Base-by-base conservation (phyloP, 2,329 filamentous ascomycete species). In the Pseudocercospora cruenta region DNA sequence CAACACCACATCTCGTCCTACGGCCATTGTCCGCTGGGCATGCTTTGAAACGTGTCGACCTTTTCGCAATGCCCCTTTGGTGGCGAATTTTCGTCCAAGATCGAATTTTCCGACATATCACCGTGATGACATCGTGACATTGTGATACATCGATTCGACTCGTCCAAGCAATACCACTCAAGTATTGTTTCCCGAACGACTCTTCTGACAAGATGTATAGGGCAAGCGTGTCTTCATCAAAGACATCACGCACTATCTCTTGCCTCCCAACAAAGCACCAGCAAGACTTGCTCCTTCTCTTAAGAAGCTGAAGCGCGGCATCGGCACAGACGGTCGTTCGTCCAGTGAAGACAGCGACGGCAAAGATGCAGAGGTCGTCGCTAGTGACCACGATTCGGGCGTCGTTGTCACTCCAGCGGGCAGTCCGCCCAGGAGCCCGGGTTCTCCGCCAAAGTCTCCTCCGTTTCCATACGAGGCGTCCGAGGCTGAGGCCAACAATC, bases 211-310 rank as follows among this genome's bases (percentile, higher is more conserved):
- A n/a, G 28, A 22, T 63, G 10, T 49, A 68, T 72, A 96, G 91
- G 91, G 89, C 74, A 97, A 96, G 83, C 91, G 94, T 73, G 83
- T 96, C 74, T 97, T 98, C 82, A 95, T 99, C 86, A 99, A 99
- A 80, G 95, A 98, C 79, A 99, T 98, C 82, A 90, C 91, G 63
- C 91, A 97, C 80, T 98, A 98, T 79, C 85, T 97, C 71, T 84
- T 96, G 70, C 91, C 93, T 4, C 92, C 92, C 3, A 83, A 91
- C 69, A 84, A 85, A 55, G 86, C 90, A 74, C 83, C 86, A 14
- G 87, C 92, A 59, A 84, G 83, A 58, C 88, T 95, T 67, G 93
- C 92, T 9, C 91, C 91, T 2, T 97, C 93, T n/a, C 84, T 97
- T 59, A 76, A 80, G 59, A 79, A 80, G 73, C 63, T 76, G 71